phyloP scores from a whole-genome alignment of 495 filamentous ascomycete species.

The Jackrogersella minutella region DNA sequence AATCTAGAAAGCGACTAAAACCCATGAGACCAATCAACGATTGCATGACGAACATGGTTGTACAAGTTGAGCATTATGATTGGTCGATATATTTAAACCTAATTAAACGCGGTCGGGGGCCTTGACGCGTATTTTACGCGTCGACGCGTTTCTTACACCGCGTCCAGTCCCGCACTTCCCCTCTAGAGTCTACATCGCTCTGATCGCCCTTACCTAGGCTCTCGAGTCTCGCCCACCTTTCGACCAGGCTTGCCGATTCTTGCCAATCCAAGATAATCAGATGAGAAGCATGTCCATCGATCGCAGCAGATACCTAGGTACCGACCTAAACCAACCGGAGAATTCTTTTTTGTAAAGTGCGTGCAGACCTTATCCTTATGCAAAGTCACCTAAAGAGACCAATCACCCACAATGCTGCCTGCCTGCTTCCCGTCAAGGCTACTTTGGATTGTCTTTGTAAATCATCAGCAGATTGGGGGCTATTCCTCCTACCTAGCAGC shows the following conservation, averaged over 20 bases:
- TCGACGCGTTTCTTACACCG: constrained; percentile 20
- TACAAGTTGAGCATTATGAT: constrained; percentile 3
- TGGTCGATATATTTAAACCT: constrained; percentile 11
- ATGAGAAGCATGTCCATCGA: constrained; percentile 20
- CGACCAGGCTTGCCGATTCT: constrained; percentile 1
- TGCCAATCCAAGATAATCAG: constrained; percentile 12
- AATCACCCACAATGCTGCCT: constrained; percentile 8
- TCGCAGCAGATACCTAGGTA: constrained; percentile 31
- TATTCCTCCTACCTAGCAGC: background rate
- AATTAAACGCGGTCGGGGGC: constrained; percentile 30
- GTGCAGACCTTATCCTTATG: constrained; percentile 19
- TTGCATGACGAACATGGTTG: constrained; percentile 25
- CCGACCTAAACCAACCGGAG: constrained; percentile 34
- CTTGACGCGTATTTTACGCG: constrained; percentile 23
- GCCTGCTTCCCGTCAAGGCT: background rate
- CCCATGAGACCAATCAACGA: constrained; percentile 20
- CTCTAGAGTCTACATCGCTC: too few relatives aligned
- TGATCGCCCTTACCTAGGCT: background rate
- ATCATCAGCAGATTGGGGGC: background rate
- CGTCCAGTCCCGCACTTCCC: constrained; percentile 2
- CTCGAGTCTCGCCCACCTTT: background rate
- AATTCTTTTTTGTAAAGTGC: constrained; percentile 34
- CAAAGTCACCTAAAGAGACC: constrained; percentile 13
- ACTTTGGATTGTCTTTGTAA: background rate
- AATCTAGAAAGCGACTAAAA: constrained; percentile 14